Conservation (phyloP, 805 yeast genomes). For the Groenewaldozyma salmanticensis region DNA sequence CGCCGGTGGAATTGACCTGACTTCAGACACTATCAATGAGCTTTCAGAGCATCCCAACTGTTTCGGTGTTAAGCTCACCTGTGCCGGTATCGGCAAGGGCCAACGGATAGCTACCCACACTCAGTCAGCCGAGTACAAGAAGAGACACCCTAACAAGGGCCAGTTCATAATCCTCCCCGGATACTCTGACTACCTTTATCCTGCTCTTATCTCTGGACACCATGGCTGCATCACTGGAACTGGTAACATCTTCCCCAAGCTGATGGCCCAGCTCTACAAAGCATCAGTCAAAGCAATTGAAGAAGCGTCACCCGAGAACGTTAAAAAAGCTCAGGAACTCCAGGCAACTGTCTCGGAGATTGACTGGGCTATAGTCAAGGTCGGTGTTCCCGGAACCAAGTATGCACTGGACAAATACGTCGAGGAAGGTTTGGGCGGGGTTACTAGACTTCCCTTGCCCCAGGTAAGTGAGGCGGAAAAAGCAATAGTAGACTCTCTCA, state of each 20-base stretch:
- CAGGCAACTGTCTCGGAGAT: constrained; percentile 37
- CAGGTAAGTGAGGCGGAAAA: constrained; percentile 1
- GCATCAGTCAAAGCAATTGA: constrained; percentile 21
- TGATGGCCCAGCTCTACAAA: constrained; percentile 34
- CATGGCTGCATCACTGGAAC: constrained; percentile 45
- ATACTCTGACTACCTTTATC: constrained; percentile 41
- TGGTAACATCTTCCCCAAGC: constrained; percentile 44
- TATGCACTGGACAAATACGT: constrained; percentile 12
- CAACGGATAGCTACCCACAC: constrained; percentile 26
- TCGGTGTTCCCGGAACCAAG: constrained; percentile 18
- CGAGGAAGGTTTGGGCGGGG: constrained; percentile 13
- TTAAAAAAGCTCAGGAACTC: constrained; percentile 29
- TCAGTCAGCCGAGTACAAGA: constrained; percentile 33
- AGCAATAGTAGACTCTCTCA: constrained; percentile 1
- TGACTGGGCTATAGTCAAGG: constrained; percentile 26
- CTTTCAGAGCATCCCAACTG: constrained; percentile 38
- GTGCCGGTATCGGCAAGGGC: neutral
- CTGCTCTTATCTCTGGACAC: constrained; percentile 38
- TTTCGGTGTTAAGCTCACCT: constrained; percentile 42
- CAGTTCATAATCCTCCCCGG: constrained; percentile 41
- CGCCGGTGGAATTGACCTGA: constrained; percentile 33
- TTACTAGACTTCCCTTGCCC: constrained; percentile 11
- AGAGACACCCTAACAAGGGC: constrained; percentile 34
- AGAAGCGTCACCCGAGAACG: constrained; percentile 30
- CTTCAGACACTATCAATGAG: constrained; percentile 31